Evolutionary conservation across 768 basidiomycete species (phyloP).

Genomic region (Hygrocybe coccinea): DNA sequence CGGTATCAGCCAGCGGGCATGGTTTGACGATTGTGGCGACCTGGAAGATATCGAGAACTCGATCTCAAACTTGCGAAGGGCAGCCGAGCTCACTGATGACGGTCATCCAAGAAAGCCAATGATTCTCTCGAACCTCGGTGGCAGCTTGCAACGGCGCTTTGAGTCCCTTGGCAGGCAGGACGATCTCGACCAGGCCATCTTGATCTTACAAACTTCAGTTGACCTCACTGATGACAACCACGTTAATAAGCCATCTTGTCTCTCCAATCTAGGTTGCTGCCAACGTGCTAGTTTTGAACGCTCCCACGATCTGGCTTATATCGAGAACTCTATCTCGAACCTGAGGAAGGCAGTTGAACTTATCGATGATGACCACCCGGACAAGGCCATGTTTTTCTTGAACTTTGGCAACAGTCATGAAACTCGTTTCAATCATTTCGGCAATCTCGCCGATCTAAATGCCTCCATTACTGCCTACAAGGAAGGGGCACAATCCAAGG

Average conservation of each 20-base stretch:
- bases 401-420: background rate
- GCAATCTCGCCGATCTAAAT: background rate
- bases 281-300: background rate
- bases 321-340: background rate
- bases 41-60: constrained; percentile 17
- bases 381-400: background rate
- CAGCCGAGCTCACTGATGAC: constrained; percentile 16
- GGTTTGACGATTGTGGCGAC: constrained; percentile 2
- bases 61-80: constrained; percentile 17
- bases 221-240: constrained; percentile 6
- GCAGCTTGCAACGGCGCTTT: constrained; percentile 16
- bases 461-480: background rate
- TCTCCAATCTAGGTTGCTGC: background rate
- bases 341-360: background rate
- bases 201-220: constrained; percentile 3
- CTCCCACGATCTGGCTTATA: background rate
- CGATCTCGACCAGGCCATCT: constrained; percentile 22
- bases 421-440: background rate
- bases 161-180: constrained; percentile 18
- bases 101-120: constrained; percentile 5
- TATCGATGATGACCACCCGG: background rate
- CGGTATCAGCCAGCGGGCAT: background rate
- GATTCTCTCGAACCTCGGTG: constrained; percentile 10
- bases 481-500: background rate
- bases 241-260: background rate